These are phyloP conservation scores for Termitomyces heimii DNA, from an alignment of 768 basidiomycete species.

Conservation along the genomic window DNA sequence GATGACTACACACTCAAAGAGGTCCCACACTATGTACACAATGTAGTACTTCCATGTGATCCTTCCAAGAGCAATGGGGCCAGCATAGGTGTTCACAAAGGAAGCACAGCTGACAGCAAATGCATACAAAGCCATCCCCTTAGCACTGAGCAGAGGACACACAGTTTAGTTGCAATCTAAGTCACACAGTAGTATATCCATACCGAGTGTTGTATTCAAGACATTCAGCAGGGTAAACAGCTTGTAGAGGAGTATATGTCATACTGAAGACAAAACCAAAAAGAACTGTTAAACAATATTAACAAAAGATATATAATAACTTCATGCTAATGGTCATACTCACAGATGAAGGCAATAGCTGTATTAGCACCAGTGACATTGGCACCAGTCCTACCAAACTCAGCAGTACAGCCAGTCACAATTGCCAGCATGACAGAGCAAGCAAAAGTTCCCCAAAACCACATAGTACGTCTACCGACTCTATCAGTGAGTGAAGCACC, in stretches of 20 bases:
- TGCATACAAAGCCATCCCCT: slow-evolving; percentile 52
- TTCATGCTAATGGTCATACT: slow-evolving; percentile 6
- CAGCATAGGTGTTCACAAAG: slow-evolving; percentile 48
- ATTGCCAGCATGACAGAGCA: slow-evolving; percentile 32
- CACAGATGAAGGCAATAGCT: slow-evolving; percentile 41
- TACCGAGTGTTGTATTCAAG: slow-evolving; percentile 47
- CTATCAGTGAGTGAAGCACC: slow-evolving; percentile 36
- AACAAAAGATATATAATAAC: neutral
- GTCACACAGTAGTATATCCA: neutral
- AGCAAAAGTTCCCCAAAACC: slow-evolving; percentile 42
- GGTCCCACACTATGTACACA: slow-evolving; percentile 35
- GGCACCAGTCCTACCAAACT: slow-evolving; percentile 28
- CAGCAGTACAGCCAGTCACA: slow-evolving; percentile 37
- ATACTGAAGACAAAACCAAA: slow-evolving; percentile 50
- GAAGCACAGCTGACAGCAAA: slow-evolving; percentile 37
- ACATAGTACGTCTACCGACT: slow-evolving; percentile 38
- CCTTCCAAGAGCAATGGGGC: slow-evolving; percentile 28
- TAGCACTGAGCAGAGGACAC: slow-evolving; percentile 31
- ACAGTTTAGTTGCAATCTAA: neutral
- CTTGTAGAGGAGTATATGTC: slow-evolving; percentile 56
- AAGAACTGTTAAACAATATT: slow-evolving; percentile 27
- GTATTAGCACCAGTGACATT: slow-evolving; percentile 35
- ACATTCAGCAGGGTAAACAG: slow-evolving; percentile 50
- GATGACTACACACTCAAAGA: slow-evolving; percentile 30
- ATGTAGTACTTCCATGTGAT: slow-evolving; percentile 35